Percentiles rank a stretch among this genome's conserved stretches.
Conservation (phyloP, 2,329 filamentous ascomycete species). For the Botryotinia globosa region DNA sequence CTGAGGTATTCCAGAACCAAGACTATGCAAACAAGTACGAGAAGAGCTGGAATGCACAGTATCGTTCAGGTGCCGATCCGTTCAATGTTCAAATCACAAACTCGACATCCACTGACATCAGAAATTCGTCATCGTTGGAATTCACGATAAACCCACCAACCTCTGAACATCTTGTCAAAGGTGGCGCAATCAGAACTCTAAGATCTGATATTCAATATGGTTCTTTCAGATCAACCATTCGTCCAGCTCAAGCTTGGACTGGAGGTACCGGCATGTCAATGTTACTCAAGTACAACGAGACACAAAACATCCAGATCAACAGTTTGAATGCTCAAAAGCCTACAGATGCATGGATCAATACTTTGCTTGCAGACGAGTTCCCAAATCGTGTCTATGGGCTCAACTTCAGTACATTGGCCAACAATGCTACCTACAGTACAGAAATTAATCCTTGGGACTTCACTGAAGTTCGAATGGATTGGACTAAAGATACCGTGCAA, state of each 20-base stretch:
- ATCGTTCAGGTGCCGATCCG: constrained; percentile 43
- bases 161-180: constrained; percentile 40
- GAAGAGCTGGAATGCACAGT: constrained; percentile 46
- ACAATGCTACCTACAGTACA: constrained; percentile 3
- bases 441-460: constrained; percentile 36
- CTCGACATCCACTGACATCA: neutral
- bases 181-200: constrained; percentile 43
- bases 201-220: constrained; percentile 49
- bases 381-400: constrained; percentile 39
- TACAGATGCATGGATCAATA: constrained; percentile 42
- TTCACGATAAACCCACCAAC: constrained; percentile 21
- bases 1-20: constrained; percentile 41
- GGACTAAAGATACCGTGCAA: constrained; percentile 44
- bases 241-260: constrained; percentile 39
- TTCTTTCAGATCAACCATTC: constrained; percentile 45
- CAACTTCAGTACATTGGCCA: constrained; percentile 24
- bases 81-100: constrained; percentile 35
- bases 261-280: constrained; percentile 47
- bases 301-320: constrained; percentile 44
- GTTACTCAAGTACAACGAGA: constrained; percentile 46
- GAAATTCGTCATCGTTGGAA: neutral
- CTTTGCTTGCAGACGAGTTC: constrained; percentile 42
- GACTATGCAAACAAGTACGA: constrained; percentile 45
- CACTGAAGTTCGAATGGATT: constrained; percentile 47
- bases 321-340: constrained; percentile 45